Percentiles rank a stretch among this genome's conserved stretches.
Evolutionary conservation across 306 rosid genomes (phyloP).

Genomic region (Glycine tomentella): DNA sequence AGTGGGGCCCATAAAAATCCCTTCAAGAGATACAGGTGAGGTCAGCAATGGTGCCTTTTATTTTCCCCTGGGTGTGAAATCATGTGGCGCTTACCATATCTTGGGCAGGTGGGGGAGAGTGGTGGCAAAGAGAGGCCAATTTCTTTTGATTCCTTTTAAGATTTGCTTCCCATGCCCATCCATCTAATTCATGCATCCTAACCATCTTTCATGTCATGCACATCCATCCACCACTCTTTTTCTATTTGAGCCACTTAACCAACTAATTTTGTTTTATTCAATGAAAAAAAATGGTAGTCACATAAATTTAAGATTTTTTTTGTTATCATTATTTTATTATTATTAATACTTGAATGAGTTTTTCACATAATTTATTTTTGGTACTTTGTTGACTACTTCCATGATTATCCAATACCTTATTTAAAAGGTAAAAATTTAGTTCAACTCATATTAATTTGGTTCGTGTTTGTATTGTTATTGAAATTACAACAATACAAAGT

Average conservation of each 20-base stretch:
- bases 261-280: not conserved
- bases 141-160: conserved; percentile 81
- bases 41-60: conserved; percentile 65
- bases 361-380: too few species aligned
- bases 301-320: too few species aligned
- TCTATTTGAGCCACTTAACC: not conserved
- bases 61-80: conserved; percentile 56
- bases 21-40: conserved; percentile 82
- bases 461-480: too few species aligned
- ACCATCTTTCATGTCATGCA: conserved; percentile 6
- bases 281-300: not conserved
- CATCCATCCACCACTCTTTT: conserved; percentile 5
- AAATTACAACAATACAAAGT: too few species aligned
- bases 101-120: conserved; percentile 75
- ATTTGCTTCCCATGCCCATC: conserved; percentile 88
- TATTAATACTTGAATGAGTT: too few species aligned
- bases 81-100: conserved; percentile 77
- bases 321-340: too few species aligned
- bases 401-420: too few species aligned
- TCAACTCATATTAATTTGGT: too few species aligned
- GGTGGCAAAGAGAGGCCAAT: conserved; percentile 75
- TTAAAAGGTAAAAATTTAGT: too few species aligned
- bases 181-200: not conserved
- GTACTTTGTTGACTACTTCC: too few species aligned
- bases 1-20: conserved; percentile 77